phyloP scores from a whole-genome alignment of 78 protist genomes.

The Dictyostelium brefeldianum region DNA sequence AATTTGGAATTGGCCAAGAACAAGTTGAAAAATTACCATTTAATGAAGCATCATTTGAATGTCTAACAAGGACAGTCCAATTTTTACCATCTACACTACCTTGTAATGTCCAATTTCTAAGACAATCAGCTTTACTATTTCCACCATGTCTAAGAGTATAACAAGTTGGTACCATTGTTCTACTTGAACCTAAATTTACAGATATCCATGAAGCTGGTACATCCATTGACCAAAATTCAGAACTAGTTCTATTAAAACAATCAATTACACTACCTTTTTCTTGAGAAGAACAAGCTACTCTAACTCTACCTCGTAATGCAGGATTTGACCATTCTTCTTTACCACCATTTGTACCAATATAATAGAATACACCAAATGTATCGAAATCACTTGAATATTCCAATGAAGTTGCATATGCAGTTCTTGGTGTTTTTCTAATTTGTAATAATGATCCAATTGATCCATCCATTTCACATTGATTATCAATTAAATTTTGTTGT shows the following conservation, averaged over 20 bases:
- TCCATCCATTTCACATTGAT: neutral
- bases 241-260: conserved; percentile 28
- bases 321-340: conserved; percentile 83
- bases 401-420: conserved; percentile 64
- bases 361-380: conserved; percentile 67
- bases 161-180: conserved; percentile 72
- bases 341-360: conserved; percentile 80
- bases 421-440: conserved; percentile 63
- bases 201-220: conserved; percentile 86
- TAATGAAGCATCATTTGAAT: conserved; percentile 80
- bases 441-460: neutral
- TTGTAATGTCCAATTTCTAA: conserved; percentile 88
- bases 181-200: conserved; percentile 75
- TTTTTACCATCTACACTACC: conserved; percentile 85
- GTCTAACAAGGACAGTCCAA: conserved; percentile 83
- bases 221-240: conserved; percentile 83
- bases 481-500: neutral
- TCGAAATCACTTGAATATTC: conserved; percentile 59
- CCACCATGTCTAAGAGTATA: conserved; percentile 86
- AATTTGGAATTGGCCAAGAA: conserved; percentile 82
- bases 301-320: conserved; percentile 65
- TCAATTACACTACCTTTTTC: conserved; percentile 74
- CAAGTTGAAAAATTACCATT: conserved; percentile 81
- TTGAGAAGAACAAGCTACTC: conserved; percentile 65
- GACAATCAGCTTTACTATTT: conserved; percentile 85